Conservation (phyloP, 306 rosid genomes). For the Casuarina glauca region DNA sequence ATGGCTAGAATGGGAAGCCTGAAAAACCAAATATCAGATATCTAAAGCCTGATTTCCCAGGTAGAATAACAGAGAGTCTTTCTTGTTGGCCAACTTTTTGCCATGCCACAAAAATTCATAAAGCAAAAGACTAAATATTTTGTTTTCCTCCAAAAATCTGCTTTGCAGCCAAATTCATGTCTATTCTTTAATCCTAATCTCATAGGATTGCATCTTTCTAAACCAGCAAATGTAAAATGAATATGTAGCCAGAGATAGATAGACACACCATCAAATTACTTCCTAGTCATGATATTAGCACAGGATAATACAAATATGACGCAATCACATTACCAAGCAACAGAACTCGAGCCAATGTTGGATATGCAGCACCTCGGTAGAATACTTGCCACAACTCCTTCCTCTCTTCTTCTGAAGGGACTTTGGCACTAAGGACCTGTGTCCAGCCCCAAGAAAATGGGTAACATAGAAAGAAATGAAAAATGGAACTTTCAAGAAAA, state of each 20-base stretch:
- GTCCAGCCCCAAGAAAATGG: constrained; percentile 18
- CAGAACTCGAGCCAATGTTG: constrained; percentile 67
- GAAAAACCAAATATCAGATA: neutral
- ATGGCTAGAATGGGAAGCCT: neutral
- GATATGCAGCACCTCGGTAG: constrained; percentile 71
- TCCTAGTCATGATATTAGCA: neutral
- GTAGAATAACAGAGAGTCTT: neutral
- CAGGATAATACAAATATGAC: constrained; percentile 1
- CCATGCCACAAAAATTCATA: neutral
- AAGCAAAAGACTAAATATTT: neutral
- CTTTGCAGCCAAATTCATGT: neutral
- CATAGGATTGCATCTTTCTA: neutral
- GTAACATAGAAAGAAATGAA: constrained; percentile 2
- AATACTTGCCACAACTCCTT: constrained; percentile 61
- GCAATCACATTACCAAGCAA: constrained; percentile 54
- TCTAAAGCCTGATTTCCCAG: neutral
- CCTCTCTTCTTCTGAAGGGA: constrained; percentile 59
- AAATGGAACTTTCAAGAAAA: constrained; percentile 1
- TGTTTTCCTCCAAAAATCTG: neutral
- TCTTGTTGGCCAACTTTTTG: neutral
- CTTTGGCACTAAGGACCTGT: constrained; percentile 48
- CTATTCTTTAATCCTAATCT: neutral
- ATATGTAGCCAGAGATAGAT: neutral
- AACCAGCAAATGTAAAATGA: neutral
- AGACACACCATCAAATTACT: neutral